A percentile compares a stretch with the other conserved stretches of the same genome.
phyloP scores from a whole-genome alignment of 257 asterid species.

The Solanum sitiens region DNA sequence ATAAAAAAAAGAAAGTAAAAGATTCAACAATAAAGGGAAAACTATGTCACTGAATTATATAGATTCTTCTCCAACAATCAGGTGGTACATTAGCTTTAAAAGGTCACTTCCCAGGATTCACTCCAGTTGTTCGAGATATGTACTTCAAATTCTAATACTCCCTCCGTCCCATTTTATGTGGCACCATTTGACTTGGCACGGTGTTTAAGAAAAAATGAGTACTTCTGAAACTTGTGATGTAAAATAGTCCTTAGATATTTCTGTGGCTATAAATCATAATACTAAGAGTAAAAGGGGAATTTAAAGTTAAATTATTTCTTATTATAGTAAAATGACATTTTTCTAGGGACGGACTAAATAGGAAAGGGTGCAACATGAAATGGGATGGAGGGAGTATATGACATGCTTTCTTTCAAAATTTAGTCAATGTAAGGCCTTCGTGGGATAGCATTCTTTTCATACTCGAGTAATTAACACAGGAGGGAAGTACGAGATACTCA shows the following conservation, averaged over 20 bases:
- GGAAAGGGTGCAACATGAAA: not conserved
- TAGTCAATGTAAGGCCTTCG: not conserved
- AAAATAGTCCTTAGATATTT: too few species aligned
- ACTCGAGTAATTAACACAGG: not conserved
- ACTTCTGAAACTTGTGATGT: not conserved
- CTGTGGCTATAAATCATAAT: not conserved
- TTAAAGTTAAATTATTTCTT: not conserved
- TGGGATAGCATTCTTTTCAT: not conserved
- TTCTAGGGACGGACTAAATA: not conserved
- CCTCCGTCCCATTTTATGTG: not conserved
- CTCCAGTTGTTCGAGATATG: not conserved
- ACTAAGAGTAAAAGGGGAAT: not conserved
- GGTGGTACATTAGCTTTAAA: not conserved
- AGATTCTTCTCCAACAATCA: not conserved
- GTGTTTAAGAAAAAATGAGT: not conserved
- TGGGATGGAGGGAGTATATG: not conserved
- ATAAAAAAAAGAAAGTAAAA: not conserved
- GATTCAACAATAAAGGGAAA: not conserved
- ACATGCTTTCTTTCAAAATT: not conserved
- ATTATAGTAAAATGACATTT: not conserved
- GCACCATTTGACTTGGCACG: not conserved
- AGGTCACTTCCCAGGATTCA: not conserved
- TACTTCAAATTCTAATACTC: not conserved
- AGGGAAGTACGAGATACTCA: not conserved
- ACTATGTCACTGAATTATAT: not conserved